Evolutionary conservation across 2,329 filamentous ascomycete species (phyloP), one percentile per base, ranked within the genome.

Genomic region (Stylonectria norvegica): DNA sequence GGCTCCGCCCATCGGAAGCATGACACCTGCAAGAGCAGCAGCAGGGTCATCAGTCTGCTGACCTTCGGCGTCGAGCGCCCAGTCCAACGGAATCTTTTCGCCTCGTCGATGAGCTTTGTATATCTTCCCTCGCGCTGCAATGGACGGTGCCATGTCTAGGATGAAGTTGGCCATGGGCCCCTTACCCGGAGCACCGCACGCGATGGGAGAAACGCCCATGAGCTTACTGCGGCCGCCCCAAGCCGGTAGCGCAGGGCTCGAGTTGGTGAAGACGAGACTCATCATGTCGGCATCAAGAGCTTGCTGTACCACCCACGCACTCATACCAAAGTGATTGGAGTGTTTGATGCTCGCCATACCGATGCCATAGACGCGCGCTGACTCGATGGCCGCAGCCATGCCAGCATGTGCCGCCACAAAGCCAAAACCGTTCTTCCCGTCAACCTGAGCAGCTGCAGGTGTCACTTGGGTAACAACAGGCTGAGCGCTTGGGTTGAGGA

Each of bases 301-400:
- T 62, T 89, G 81, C 60, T 87, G 83, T 9, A 89, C 85, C 0
- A 89, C 59, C 84, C 86, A 91, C 0, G 87, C 86, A 4, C 76
- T 76, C 86, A 93, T 93, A 38, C 87, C 87, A 55, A 86, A 90
- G 61, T 91, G 86, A 54, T 91, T 91, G 28, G 81, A 86, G 63
- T 85, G 83, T 61, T 82, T 85, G 56, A 91, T 71, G 42, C 76
- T 79, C 0, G 84, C 83, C 76, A 93, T 81, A 18, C 86, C 87
- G 47, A 91, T 86, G 10, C 86, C 86, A 53, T 73, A 80, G 2
- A 65, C 60, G 17, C 69, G 64, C 0, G 86, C 86, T 64, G 85
- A 81, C 8, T 76, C 71, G 32, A 89, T 79, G 1, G 86, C 86
- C 0, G 73, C 71, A 1, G 63, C 60, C 81, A 91, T 90, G 18